phyloP scores from a whole-genome alignment of 2,329 filamentous ascomycete genomes.

The Sclerotiophoma versabilis region DNA sequence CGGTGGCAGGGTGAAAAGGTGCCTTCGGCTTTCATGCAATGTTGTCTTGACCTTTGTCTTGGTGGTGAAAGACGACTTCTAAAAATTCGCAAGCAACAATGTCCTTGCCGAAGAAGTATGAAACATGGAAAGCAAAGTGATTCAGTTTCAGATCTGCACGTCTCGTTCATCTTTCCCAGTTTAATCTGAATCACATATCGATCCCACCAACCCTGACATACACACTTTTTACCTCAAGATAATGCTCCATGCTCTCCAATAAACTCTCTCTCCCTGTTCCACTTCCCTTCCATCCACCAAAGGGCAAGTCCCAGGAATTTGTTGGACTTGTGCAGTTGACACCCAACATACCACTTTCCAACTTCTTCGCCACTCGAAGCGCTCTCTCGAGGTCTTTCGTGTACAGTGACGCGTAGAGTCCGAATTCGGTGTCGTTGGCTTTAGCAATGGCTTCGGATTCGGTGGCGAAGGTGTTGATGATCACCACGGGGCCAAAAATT shows the following conservation, averaged over 20 bases:
- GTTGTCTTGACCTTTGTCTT: background rate
- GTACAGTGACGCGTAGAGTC: constrained; percentile 48
- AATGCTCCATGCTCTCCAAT: constrained; percentile 39
- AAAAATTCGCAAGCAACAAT: too few relatives aligned
- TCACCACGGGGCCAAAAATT: constrained; percentile 50
- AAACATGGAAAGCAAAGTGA: background rate
- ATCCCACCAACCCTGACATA: constrained; percentile 28
- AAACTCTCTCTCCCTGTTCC: constrained; percentile 37
- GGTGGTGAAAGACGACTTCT: background rate
- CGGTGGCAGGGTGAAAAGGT: background rate
- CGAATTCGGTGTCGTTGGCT: constrained; percentile 51
- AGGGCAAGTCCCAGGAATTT: constrained; percentile 33
- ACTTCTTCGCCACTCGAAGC: constrained; percentile 45
- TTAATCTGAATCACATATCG: constrained; percentile 10
- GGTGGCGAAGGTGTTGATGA: constrained; percentile 46
- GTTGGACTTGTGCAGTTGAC: constrained; percentile 47
- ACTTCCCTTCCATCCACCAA: constrained; percentile 39
- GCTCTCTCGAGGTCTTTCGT: constrained; percentile 43
- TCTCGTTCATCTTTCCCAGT: background rate
- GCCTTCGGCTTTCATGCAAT: background rate
- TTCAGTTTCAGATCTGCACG: background rate
- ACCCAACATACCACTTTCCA: constrained; percentile 47
- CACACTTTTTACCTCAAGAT: constrained; percentile 34
- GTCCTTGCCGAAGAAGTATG: background rate
- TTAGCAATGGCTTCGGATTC: constrained; percentile 46